A percentile compares a stretch with the other conserved stretches of the same genome.
Evolutionary conservation across 2,329 filamentous ascomycete genomes (phyloP).

Genomic region (Sporothrix luriei): DNA sequence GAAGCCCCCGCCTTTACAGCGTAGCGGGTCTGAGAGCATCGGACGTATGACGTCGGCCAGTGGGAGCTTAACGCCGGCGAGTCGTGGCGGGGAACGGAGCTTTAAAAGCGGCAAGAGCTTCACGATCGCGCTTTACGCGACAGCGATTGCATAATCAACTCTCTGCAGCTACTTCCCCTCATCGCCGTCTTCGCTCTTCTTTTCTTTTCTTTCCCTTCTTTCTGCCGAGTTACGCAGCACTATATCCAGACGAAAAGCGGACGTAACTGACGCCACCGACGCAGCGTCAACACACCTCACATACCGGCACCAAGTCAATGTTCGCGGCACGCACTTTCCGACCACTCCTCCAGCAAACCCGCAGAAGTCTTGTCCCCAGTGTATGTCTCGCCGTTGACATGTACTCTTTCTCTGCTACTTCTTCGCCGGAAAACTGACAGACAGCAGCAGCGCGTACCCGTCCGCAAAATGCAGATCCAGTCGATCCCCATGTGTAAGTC

Average conservation of each 20-base stretch:
- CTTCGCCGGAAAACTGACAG: background rate
- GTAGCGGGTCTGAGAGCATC: conserved; percentile 1
- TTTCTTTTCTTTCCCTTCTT: too few relatives aligned
- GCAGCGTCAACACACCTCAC: background rate
- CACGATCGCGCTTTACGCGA: conserved; percentile 23
- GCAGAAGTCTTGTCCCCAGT: conserved; percentile 11
- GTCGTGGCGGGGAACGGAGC: background rate
- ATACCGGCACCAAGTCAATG: conserved; percentile 12
- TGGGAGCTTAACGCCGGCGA: conserved; percentile 11
- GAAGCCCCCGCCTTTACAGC: background rate
- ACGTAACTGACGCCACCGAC: background rate
- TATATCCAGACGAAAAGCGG: background rate
- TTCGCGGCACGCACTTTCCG: conserved; percentile 21
- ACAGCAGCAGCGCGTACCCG: conserved; percentile 41
- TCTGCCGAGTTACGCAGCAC: background rate
- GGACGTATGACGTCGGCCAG: conserved; percentile 9
- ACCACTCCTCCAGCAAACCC: conserved; percentile 19
- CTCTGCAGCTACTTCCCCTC: background rate
- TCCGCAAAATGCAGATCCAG: conserved; percentile 76
- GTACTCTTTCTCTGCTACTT: background rate
- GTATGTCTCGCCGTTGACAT: background rate
- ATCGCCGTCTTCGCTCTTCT: background rate
- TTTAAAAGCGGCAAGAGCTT: background rate
- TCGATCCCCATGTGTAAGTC: conserved; percentile 84
- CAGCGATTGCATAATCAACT: conserved; percentile 22